Evolutionary conservation across 1,284 basidiomycete species (phyloP).

Genomic region (Naganishia sp.): DNA sequence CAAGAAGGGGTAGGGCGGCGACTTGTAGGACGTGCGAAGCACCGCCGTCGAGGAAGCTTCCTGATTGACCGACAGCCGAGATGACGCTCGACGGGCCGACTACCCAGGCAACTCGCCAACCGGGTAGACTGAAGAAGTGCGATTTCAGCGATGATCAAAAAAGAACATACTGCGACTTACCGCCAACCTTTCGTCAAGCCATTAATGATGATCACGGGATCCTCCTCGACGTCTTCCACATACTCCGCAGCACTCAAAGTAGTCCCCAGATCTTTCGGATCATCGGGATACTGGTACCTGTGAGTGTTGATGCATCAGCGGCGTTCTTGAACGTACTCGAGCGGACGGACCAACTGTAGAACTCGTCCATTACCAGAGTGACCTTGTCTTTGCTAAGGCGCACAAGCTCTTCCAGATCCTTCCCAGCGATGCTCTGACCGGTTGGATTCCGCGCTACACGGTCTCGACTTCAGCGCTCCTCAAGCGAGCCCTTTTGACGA

Average conservation of each 20-base stretch:
- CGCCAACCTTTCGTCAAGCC: slow-evolving; percentile 81
- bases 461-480: not conserved
- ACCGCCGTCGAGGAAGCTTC: slow-evolving; percentile 84
- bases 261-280: slow-evolving; percentile 70
- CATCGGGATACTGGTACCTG: slow-evolving; percentile 79
- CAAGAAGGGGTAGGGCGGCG: slow-evolving; percentile 77
- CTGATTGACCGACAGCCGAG: slow-evolving; percentile 80
- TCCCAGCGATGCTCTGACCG: slow-evolving; percentile 72
- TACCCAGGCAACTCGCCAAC: slow-evolving; percentile 94
- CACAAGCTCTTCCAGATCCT: slow-evolving; percentile 79
- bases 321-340: not conserved
- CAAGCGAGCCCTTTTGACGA: not conserved
- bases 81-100: slow-evolving; percentile 88
- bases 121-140: slow-evolving; percentile 65
- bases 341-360: slow-evolving; percentile 50
- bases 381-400: slow-evolving; percentile 67
- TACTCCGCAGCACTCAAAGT: slow-evolving; percentile 80
- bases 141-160: slow-evolving; percentile 2
- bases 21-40: slow-evolving; percentile 82
- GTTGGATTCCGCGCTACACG: slow-evolving; percentile 59
- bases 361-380: slow-evolving; percentile 85
- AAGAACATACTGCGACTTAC: slow-evolving; percentile 27
- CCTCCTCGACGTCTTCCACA: slow-evolving; percentile 81
- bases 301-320: not conserved
- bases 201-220: slow-evolving; percentile 81